Evolutionary conservation across 1,284 basidiomycete species (phyloP).

Genomic region (Athelia sp.): DNA sequence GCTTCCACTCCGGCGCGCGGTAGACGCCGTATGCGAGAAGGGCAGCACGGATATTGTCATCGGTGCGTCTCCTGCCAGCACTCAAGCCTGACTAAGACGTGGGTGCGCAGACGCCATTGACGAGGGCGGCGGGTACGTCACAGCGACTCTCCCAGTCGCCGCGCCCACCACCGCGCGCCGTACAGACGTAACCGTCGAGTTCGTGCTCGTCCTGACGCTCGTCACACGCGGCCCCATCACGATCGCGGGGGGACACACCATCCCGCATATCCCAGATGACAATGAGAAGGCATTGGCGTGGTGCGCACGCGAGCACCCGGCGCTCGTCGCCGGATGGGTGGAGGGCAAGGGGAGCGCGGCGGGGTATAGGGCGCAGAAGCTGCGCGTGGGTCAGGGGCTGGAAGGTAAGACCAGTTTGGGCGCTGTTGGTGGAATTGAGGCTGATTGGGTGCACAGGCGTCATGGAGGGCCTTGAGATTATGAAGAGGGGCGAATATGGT

Average conservation of each 20-base stretch:
- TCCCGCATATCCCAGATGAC: slow-evolving; percentile 1
- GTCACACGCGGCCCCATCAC: neutral
- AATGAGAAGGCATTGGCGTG: neutral
- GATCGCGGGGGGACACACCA: neutral
- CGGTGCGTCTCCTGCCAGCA: neutral
- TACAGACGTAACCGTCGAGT: neutral
- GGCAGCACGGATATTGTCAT: slow-evolving; percentile 5
- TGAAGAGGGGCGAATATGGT: slow-evolving; percentile 2
- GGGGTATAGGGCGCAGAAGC: neutral
- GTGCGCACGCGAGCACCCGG: neutral
- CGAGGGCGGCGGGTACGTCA: neutral
- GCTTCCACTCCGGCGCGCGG: neutral
- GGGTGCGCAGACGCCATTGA: neutral
- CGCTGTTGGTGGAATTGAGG: neutral
- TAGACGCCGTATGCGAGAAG: slow-evolving; percentile 4
- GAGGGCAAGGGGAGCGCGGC: neutral
- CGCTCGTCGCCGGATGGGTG: neutral
- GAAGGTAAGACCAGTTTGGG: neutral
- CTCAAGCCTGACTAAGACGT: neutral
- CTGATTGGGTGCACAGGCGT: neutral
- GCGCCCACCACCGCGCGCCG: neutral
- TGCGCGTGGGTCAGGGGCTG: neutral
- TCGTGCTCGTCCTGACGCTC: neutral
- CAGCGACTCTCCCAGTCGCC: neutral
- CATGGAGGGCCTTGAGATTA: slow-evolving; percentile 3